These are phyloP conservation scores for Noccaea caerulescens DNA, from an alignment of 345 rosid genomes.

Conservation along the genomic window DNA sequence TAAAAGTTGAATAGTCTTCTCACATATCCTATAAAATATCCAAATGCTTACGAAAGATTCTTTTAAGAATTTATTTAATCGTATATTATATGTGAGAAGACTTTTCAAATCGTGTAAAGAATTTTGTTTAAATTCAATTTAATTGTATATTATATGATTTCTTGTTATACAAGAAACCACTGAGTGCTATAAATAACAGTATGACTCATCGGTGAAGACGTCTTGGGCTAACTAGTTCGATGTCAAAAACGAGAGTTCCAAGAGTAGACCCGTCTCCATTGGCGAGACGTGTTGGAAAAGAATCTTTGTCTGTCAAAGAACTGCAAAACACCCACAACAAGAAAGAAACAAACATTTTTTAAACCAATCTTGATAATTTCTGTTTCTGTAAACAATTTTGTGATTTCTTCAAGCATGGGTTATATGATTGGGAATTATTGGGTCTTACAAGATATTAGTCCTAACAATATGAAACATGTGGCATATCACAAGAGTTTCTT, in stretches of 20 bases:
- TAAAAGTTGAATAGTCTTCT: conserved; percentile 30
- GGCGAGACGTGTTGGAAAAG: conserved; percentile 80
- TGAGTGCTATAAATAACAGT: background rate
- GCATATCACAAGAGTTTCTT: background rate
- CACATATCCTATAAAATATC: background rate
- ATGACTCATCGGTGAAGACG: conserved; percentile 38
- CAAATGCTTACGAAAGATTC: conserved; percentile 15
- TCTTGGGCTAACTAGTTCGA: conserved; percentile 66
- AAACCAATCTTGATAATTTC: conserved; percentile 4
- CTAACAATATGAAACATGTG: background rate
- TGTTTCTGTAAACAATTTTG: conserved; percentile 11
- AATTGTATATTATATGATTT: background rate
- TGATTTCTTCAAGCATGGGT: background rate
- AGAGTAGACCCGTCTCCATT: conserved; percentile 84
- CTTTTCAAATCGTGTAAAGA: no score
- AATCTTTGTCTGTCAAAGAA: conserved; percentile 75
- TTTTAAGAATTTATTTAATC: no score
- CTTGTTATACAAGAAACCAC: conserved; percentile 19
- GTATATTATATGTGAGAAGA: no score
- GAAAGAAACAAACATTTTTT: background rate
- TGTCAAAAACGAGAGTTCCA: conserved; percentile 73
- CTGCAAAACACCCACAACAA: conserved; percentile 35
- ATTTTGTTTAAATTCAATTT: background rate
- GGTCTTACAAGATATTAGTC: background rate
- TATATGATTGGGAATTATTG: conserved; percentile 5